Evolutionary conservation across 2,329 filamentous ascomycete species (phyloP), one percentile per base, ranked within the genome.

Genomic region (Myriosclerotinia duriaeana): DNA sequence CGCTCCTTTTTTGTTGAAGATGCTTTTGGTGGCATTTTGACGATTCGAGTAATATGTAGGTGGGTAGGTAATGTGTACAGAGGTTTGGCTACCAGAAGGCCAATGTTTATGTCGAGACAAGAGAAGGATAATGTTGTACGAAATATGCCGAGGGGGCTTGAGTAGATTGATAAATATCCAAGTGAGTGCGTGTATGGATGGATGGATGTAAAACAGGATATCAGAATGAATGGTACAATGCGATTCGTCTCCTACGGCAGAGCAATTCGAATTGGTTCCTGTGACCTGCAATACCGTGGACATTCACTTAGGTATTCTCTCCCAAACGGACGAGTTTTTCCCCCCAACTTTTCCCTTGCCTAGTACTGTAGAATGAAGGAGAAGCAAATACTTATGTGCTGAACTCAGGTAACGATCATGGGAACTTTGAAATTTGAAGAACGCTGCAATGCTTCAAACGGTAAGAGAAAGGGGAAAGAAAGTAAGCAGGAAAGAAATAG

Each of bases 1-100:
- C 87, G 87, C 76, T 90, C 87, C 80, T 85, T 90, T 78, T 89
- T 86, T 69, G 80, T 71, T 71, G 79, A 73, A 75, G 79, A 78
- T 77, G 77, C 76, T 72, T 78, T 78, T 64, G 81, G 75, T 67
- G 81, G 73, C 80, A 81, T 81, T 68, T 62, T 67, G 69, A 72
- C 42, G 44, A 8, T 40, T 66, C 5, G 34, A 50, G 34, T 60
- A n/a, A 9, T 50, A 15, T 26, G 44, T 22, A 38, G n/a, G 26
- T n/a, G 3, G 30, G 58, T 22, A 26, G 30, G 26, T n/a, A 30
- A 53, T 38, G 5, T 46, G 54, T 61, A 66, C 46, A 38, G 20
- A 66, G 38, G 20, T 53, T 26, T 12, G 44, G 44, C 44, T 50
- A 50, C n/a, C 26, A 50, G 38, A 40, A 50, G 22, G 58, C 58